phyloP scores from a whole-genome alignment of 352 stramenopile species.

The Phytophthora macrochlamydospora region DNA sequence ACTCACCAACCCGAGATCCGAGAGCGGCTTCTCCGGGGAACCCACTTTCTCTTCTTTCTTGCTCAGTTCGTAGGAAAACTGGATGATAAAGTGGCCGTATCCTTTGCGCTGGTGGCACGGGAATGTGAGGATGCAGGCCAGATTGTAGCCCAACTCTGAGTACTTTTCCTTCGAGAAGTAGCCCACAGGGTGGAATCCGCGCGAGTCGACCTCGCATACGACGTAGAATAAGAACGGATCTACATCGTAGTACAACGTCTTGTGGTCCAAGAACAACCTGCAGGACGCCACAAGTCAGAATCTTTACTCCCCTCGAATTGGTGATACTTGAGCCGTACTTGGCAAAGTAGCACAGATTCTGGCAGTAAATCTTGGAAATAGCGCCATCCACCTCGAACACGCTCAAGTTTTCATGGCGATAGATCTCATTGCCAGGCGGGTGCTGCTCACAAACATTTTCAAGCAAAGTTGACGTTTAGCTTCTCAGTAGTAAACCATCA shows the following conservation, averaged over 20 bases:
- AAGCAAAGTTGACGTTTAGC: background rate
- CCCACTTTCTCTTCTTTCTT: slow-evolving; percentile 98
- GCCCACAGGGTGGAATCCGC: slow-evolving; percentile 94
- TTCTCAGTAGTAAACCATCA: background rate
- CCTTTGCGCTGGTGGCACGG: slow-evolving; percentile 98
- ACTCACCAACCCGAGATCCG: slow-evolving; percentile 98
- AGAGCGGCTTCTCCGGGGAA: slow-evolving; percentile 99
- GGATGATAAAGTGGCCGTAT: slow-evolving; percentile 99
- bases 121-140: slow-evolving; percentile 99
- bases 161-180: slow-evolving; percentile 99
- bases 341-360: slow-evolving; percentile 98
- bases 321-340: slow-evolving; percentile 73
- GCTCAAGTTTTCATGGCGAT: slow-evolving; percentile 93
- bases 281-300: background rate
- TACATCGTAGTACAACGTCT: slow-evolving; percentile 99
- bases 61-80: slow-evolving; percentile 98
- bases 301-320: background rate
- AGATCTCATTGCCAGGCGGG: slow-evolving; percentile 90
- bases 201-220: slow-evolving; percentile 94
- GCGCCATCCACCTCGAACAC: slow-evolving; percentile 98
- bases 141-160: slow-evolving; percentile 98
- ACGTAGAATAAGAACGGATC: slow-evolving; percentile 99
- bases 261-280: slow-evolving; percentile 98
- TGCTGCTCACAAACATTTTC: slow-evolving; percentile 41
- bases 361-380: slow-evolving; percentile 97